These are phyloP conservation scores for Vaccinium macrocarpon DNA, from an alignment of 148 eudicot genomes.

Conservation along the genomic window DNA sequence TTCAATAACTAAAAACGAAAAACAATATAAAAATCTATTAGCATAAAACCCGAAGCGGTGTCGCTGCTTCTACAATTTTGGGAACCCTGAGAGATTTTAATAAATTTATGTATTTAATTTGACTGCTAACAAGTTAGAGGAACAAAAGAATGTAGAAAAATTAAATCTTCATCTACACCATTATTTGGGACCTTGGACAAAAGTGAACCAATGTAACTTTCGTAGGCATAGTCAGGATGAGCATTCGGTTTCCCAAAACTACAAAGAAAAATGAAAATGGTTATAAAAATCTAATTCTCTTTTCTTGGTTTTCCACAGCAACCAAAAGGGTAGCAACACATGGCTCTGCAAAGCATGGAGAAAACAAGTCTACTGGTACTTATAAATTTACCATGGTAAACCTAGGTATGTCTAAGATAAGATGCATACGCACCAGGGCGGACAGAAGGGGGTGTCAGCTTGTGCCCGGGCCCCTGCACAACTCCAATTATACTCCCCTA, in stretches of 20 bases:
- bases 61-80: not conserved
- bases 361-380: not conserved
- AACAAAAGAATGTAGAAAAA: not conserved
- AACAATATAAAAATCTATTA: not conserved
- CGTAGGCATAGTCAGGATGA: not conserved
- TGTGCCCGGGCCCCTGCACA: not conserved
- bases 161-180: not conserved
- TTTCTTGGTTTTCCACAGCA: not conserved
- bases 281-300: not conserved
- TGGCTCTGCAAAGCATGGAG: not conserved
- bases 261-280: not conserved
- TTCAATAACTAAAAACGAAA: slow-evolving; percentile 4
- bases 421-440: not conserved
- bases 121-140: not conserved
- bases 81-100: not conserved
- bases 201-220: not conserved
- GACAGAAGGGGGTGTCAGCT: not conserved
- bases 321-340: not conserved
- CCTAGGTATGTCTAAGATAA: not conserved
- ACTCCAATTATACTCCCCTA: not conserved
- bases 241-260: not conserved
- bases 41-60: not conserved
- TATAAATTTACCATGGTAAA: not conserved
- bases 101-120: not conserved
- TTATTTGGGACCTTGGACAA: not conserved